Base-by-base conservation (phyloP, 2,329 filamentous ascomycete species). In the Fusarium protoensiforme region DNA sequence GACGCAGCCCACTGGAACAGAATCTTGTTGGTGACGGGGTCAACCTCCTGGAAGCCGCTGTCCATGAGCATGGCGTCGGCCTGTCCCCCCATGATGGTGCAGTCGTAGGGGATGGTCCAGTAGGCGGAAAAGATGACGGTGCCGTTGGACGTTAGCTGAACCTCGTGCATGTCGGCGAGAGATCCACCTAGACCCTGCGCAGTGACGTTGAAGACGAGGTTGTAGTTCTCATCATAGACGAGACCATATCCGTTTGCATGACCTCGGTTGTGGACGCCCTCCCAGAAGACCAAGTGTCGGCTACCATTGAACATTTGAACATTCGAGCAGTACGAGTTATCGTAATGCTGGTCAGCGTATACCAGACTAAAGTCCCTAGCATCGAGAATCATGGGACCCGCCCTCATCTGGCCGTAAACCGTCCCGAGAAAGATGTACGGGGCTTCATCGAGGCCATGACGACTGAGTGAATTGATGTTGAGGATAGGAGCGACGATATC, bases 71-170 rank as follows among this genome's bases (percentile, higher is more conserved):
- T 64, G 7, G 77, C 79, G 7, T 81, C 75, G 16, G 64, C 60
- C 2, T 79, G 75, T 3, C 82, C 83, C 4, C 81, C 82, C 2
- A 80, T 72, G 3, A 75, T 51, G 0, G 76, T 79, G 35, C 80
- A 74, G 66, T 83, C 77, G n/a, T 74, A 78, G 7, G 73, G 63
- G 9, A 81, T 75, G 33, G 76, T 77, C 66, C 83, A 79, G 68
- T 86, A 86, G 51, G 83, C 82, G 10, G 82, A 83, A 74, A 86
- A 81, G 38, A 87, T 77, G 22, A 83, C 82, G 1, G 83, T 84
- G 36, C 81, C 81, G 59, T 84, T 76, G 1, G 77, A 64, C 1
- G 85, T 86, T n/a, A 87, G 75, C 18, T 79, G 76, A 65, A 86
- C 82, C 56, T 86, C 84, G 71, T 86, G 85, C 48, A 85, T 78